These are phyloP conservation scores for Diplosphaera chodatii DNA, from an alignment of 139 green algal genomes.

Conservation along the genomic window DNA sequence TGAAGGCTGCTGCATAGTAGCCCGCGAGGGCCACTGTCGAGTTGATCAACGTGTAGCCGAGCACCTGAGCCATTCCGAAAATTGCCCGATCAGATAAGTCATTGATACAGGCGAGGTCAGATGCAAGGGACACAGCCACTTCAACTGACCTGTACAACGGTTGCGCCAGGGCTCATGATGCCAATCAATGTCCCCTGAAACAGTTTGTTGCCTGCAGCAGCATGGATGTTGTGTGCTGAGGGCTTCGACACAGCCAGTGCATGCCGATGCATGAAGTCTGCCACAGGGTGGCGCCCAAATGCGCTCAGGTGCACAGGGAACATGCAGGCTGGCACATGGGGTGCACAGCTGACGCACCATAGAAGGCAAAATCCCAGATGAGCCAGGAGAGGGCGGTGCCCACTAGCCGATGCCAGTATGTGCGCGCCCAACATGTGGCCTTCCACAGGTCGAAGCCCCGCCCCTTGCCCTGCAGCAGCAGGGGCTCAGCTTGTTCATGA, in stretches of 20 bases:
- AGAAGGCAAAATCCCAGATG: conserved; percentile 21
- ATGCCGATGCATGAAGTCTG: no score
- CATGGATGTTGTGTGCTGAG: no score
- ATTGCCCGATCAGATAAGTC: conserved; percentile 24
- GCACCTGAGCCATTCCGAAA: neutral
- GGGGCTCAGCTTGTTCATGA: no score
- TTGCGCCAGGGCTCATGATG: conserved; percentile 7
- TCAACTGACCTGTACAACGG: neutral
- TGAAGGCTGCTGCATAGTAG: conserved; percentile 62
- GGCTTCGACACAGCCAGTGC: no score
- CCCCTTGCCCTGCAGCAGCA: no score
- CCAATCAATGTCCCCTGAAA: conserved; percentile 34
- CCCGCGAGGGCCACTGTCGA: conserved; percentile 52
- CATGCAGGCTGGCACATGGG: no score
- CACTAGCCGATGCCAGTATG: conserved; percentile 15
- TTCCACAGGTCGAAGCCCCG: neutral
- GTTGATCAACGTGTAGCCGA: conserved; percentile 69
- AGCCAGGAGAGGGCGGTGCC: conserved; percentile 17
- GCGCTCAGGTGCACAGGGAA: no score
- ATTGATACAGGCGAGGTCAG: no score
- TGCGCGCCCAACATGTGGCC: neutral
- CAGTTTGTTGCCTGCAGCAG: conserved; percentile 72
- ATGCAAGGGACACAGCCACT: no score
- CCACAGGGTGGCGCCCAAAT: no score
- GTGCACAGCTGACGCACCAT: no score